A percentile compares a stretch with the other conserved stretches of the same genome.
phyloP scores from a whole-genome alignment of 345 rosid species.

The Melaleuca alternifolia region DNA sequence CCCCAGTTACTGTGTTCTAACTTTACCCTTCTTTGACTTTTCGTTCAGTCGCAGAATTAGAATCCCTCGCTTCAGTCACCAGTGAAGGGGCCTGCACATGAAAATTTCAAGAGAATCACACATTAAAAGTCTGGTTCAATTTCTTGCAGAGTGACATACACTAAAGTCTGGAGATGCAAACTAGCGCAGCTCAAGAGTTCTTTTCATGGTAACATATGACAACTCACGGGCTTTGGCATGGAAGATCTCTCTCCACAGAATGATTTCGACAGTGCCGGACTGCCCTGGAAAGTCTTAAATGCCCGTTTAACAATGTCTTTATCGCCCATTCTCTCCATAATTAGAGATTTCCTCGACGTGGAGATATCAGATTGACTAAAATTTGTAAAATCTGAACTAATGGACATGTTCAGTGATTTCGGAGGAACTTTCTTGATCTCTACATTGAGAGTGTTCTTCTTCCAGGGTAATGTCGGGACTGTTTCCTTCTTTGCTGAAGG shows the following conservation, averaged over 20 bases:
- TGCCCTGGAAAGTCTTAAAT: conserved; percentile 66
- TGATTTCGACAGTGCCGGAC: conserved; percentile 29
- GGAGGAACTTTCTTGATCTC: conserved; percentile 52
- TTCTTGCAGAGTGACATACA: not conserved
- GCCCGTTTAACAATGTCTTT: conserved; percentile 89
- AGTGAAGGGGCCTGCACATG: conserved; percentile 27
- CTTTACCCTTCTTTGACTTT: conserved; percentile 64
- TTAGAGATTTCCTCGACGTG: conserved; percentile 44
- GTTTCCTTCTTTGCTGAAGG: conserved; percentile 17
- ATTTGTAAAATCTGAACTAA: conserved; percentile 35
- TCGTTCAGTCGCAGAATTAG: conserved; percentile 20
- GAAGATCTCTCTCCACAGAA: conserved; percentile 31
- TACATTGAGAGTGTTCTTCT: conserved; percentile 15
- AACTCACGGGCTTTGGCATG: conserved; percentile 42
- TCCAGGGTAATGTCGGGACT: not conserved
- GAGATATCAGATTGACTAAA: conserved; percentile 25
- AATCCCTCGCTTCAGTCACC: conserved; percentile 22
- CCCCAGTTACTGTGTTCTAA: not conserved
- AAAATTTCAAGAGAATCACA: not conserved
- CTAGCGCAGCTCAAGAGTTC: not conserved
- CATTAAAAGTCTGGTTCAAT: not conserved
- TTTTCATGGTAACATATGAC: not conserved
- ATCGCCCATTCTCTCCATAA: conserved; percentile 95
- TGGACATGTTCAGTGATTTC: conserved; percentile 67
- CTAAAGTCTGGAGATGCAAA: not conserved